phyloP scores from a whole-genome alignment of 1,284 basidiomycete species.

The Ganoderma resinaceum region DNA sequence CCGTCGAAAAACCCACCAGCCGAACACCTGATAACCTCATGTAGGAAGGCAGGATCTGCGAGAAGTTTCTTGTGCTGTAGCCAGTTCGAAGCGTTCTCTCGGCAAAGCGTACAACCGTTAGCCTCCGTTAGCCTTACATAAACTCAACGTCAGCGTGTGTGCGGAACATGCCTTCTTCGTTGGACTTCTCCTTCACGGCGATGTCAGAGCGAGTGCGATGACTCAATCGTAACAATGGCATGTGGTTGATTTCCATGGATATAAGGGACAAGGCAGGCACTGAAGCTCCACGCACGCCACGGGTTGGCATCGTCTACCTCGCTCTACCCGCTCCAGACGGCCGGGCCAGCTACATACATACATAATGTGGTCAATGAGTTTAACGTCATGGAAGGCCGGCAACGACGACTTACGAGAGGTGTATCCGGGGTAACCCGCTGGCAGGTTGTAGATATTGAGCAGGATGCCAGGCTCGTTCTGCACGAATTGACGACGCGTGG shows the following conservation, averaged over 20 bases:
- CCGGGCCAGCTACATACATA: slow-evolving; percentile 30
- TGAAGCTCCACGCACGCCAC: neutral
- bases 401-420: slow-evolving; percentile 25
- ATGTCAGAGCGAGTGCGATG: neutral
- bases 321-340: slow-evolving; percentile 30
- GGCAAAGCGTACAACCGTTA: neutral
- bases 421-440: slow-evolving; percentile 26
- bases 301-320: neutral
- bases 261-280: neutral
- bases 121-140: neutral
- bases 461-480: slow-evolving; percentile 34
- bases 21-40: neutral
- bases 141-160: neutral
- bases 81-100: neutral
- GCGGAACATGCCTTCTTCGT: neutral
- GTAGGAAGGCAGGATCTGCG: neutral
- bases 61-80: neutral
- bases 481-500: neutral
- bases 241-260: neutral
- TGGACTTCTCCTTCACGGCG: neutral
- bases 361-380: neutral
- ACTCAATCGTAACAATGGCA: neutral
- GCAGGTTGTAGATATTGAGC: slow-evolving; percentile 33
- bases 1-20: neutral
- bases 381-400: neutral